These are phyloP conservation scores for Plantago major DNA, from an alignment of 257 asterid genomes.

Conservation along the genomic window DNA sequence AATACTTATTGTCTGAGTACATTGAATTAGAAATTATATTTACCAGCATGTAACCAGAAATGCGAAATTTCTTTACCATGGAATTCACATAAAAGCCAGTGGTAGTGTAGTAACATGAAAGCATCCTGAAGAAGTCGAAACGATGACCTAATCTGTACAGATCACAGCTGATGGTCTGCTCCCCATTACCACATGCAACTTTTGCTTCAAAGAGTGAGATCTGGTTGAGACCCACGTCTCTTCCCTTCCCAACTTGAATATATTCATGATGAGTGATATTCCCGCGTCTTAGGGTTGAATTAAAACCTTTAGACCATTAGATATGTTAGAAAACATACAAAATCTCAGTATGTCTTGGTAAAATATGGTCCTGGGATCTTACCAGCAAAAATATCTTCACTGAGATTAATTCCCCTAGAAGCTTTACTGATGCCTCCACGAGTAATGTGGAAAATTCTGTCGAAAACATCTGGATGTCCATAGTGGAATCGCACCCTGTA, in stretches of 20 bases:
- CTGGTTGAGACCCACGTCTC: slow-evolving; percentile 44
- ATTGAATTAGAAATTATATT: too few relatives aligned
- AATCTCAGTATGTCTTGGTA: background rate
- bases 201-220: slow-evolving; percentile 43
- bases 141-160: slow-evolving; percentile 56
- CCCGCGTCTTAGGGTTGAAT: slow-evolving; percentile 46
- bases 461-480: slow-evolving; percentile 61
- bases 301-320: slow-evolving; percentile 32
- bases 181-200: slow-evolving; percentile 61
- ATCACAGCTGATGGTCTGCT: slow-evolving; percentile 56
- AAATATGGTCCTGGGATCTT: slow-evolving; percentile 14
- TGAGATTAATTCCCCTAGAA: slow-evolving; percentile 54
- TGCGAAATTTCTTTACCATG: slow-evolving; percentile 30
- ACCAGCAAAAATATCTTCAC: slow-evolving; percentile 66
- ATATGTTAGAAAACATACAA: slow-evolving; percentile 1
- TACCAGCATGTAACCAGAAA: too few relatives aligned
- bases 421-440: slow-evolving; percentile 68
- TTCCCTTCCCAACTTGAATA: slow-evolving; percentile 52
- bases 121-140: slow-evolving; percentile 54
- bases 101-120: slow-evolving; percentile 45
- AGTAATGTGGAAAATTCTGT: slow-evolving; percentile 60
- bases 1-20: background rate
- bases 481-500: slow-evolving; percentile 59
- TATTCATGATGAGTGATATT: slow-evolving; percentile 51
- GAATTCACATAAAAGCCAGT: slow-evolving; percentile 57